These are phyloP conservation scores for Rickenella mellea DNA, from an alignment of 768 basidiomycete genomes.

Conservation along the genomic window DNA sequence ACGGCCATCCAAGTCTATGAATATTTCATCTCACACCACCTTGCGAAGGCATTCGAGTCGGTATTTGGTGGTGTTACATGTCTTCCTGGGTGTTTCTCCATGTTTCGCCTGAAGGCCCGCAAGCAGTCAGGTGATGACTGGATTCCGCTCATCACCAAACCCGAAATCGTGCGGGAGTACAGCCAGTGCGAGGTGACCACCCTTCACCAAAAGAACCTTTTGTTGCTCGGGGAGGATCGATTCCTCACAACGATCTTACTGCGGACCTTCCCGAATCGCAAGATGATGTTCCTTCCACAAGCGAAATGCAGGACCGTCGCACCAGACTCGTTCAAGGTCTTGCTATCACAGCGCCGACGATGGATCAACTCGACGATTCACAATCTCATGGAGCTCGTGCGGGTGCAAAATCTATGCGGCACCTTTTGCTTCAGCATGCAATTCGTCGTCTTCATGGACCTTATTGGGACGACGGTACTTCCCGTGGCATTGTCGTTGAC, in stretches of 20 bases:
- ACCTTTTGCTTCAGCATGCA: constrained; percentile 99
- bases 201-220: constrained; percentile 94
- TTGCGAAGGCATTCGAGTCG: constrained; percentile 97
- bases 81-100: constrained; percentile 98
- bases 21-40: constrained; percentile 98
- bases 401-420: constrained; percentile 93
- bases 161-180: constrained; percentile 95
- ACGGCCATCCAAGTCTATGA: constrained; percentile 97
- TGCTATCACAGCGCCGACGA: constrained; percentile 92
- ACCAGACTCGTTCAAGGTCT: constrained; percentile 87
- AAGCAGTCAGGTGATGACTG: constrained; percentile 86
- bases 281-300: constrained; percentile 99
- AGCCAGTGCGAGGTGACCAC: constrained; percentile 90
- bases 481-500: constrained; percentile 92
- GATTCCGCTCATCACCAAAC: constrained; percentile 94
- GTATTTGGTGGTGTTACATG: constrained; percentile 99
- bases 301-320: constrained; percentile 92
- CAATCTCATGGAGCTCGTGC: constrained; percentile 97
- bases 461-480: constrained; percentile 83
- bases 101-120: constrained; percentile 96
- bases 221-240: constrained; percentile 95
- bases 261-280: constrained; percentile 94
- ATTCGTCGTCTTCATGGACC: constrained; percentile 97
- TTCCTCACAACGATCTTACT: constrained; percentile 95
- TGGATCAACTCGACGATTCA: constrained; percentile 99